Conservation (phyloP, 371 early-diverging fungal species). For the Rhizopus microsporus region DNA sequence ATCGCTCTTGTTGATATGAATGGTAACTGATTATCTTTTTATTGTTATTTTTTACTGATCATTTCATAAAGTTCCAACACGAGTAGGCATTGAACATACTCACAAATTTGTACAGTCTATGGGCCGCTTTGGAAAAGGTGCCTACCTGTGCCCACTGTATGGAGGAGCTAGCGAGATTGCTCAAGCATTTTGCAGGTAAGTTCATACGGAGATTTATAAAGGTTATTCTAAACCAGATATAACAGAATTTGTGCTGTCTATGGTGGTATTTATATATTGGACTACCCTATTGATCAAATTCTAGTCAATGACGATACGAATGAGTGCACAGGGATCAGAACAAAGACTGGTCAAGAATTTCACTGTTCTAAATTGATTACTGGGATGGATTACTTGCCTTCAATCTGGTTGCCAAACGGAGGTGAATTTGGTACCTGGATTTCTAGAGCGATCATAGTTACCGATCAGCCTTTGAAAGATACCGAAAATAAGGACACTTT, state of each 20-base stretch:
- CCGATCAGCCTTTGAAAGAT: constrained; percentile 37
- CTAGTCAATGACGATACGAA: constrained; percentile 36
- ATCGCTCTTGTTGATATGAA: constrained; percentile 64
- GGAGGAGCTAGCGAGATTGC: constrained; percentile 90
- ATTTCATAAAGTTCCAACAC: constrained; percentile 43
- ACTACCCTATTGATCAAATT: constrained; percentile 45
- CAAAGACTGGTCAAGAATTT: constrained; percentile 48
- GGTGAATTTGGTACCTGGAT: constrained; percentile 39
- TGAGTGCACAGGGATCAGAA: constrained; percentile 45
- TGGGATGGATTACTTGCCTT: constrained; percentile 55
- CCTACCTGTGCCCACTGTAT: constrained; percentile 82
- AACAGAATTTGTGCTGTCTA: constrained; percentile 82
- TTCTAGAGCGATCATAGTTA: constrained; percentile 55
- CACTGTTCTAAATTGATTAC: constrained; percentile 51
- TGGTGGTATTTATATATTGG: constrained; percentile 87
- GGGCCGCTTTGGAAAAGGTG: constrained; percentile 86
- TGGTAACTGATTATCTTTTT: constrained; percentile 22
- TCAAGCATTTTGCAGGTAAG: constrained; percentile 89
- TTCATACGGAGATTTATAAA: not conserved
- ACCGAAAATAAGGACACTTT: constrained; percentile 33
- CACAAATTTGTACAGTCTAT: constrained; percentile 76
- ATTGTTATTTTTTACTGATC: not conserved
- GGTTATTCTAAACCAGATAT: not conserved
- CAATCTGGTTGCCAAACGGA: constrained; percentile 35
- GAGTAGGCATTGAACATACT: constrained; percentile 65